Conservation (phyloP, 225 moss, liverwort and hornwort genomes). For the Marchantia paleacea region DNA sequence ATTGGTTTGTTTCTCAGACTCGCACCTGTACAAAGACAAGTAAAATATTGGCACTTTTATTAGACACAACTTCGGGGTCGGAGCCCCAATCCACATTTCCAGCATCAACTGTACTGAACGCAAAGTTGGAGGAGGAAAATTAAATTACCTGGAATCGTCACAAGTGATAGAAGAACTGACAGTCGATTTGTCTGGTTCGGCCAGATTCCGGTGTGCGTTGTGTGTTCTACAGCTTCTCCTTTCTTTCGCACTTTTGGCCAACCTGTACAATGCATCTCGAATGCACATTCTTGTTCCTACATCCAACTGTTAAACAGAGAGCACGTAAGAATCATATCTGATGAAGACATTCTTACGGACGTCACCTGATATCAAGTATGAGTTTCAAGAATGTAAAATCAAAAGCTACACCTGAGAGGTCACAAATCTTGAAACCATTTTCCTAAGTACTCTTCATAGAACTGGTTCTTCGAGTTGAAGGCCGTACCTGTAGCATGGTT, state of each 20-base stretch:
- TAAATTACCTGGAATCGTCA: constrained; percentile 11
- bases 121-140: no score
- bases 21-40: background rate
- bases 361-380: no score
- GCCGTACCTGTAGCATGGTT: background rate
- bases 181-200: background rate
- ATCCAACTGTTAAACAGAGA: constrained; percentile 11
- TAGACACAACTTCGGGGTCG: no score
- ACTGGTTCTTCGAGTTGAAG: background rate
- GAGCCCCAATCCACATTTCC: no score
- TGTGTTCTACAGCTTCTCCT: constrained; percentile 9
- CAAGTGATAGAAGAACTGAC: constrained; percentile 1
- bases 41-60: background rate
- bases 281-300: constrained; percentile 16
- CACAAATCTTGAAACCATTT: background rate
- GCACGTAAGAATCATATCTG: background rate
- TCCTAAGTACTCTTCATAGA: background rate
- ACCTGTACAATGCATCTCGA: constrained; percentile 24
- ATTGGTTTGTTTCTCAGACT: constrained; percentile 13
- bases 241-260: constrained; percentile 20
- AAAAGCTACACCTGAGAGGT: background rate
- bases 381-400: no score
- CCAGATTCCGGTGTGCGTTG: background rate
- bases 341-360: background rate
- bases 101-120: no score